Percentiles rank a stretch among this genome's conserved stretches.
Evolutionary conservation across 306 rosid genomes (phyloP).

Genomic region (Castanea crenata): DNA sequence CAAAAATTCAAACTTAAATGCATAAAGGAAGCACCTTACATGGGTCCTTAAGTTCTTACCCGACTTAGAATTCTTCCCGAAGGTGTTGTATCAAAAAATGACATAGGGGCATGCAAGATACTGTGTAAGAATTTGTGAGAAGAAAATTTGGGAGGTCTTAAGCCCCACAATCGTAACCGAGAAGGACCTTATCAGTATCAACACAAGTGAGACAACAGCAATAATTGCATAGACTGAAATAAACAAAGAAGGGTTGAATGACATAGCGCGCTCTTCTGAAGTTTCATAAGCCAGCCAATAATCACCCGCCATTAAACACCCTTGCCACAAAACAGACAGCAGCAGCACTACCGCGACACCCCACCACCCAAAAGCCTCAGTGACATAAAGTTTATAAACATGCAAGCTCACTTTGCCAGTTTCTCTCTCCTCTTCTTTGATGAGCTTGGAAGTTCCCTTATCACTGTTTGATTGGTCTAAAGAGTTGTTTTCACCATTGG

Average conservation of each 20-base stretch:
- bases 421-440: constrained; percentile 92
- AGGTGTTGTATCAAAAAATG: constrained; percentile 97
- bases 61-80: constrained; percentile 92
- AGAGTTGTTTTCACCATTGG: constrained; percentile 56
- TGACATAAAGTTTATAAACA: constrained; percentile 76
- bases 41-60: constrained; percentile 43
- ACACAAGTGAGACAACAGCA: constrained; percentile 37
- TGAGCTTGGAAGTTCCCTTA: constrained; percentile 72
- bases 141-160: constrained; percentile 71
- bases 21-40: neutral
- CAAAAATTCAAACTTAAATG: neutral
- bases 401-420: constrained; percentile 76
- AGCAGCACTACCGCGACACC: constrained; percentile 52
- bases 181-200: constrained; percentile 50
- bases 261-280: constrained; percentile 50
- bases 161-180: constrained; percentile 57
- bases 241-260: constrained; percentile 56
- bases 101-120: constrained; percentile 95
- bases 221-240: constrained; percentile 58
- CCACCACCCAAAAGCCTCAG: constrained; percentile 95
- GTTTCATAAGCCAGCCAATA: constrained; percentile 96
- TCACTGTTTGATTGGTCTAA: constrained; percentile 43
- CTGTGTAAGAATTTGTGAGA: constrained; percentile 66
- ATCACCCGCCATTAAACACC: constrained; percentile 64
- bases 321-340: constrained; percentile 75